These are phyloP conservation scores for Hymenoscyphus repandus DNA, from an alignment of 2,329 filamentous ascomycete genomes.

Conservation along the genomic window DNA sequence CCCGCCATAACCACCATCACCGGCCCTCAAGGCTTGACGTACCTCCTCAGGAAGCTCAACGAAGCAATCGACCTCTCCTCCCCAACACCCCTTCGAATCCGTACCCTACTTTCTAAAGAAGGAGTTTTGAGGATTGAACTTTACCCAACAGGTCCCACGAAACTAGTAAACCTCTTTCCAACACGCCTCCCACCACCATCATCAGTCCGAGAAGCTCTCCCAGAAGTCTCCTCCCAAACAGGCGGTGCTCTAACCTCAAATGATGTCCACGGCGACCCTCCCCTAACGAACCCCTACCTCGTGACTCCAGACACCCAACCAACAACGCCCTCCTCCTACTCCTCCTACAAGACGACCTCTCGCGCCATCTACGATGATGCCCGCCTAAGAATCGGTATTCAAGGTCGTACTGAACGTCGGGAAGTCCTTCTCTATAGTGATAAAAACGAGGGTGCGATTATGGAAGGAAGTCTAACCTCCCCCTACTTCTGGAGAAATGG, in stretches of 20 bases:
- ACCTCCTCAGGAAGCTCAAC: constrained; percentile 37
- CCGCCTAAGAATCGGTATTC: constrained; percentile 55
- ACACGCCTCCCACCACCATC: constrained; percentile 44
- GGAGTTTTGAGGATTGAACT: constrained; percentile 43
- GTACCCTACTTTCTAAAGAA: constrained; percentile 46
- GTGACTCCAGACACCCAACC: constrained; percentile 46
- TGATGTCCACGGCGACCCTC: constrained; percentile 23
- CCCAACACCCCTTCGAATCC: constrained; percentile 43
- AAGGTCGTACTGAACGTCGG: constrained; percentile 39
- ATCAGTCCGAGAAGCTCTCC: constrained; percentile 10
- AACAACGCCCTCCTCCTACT: constrained; percentile 57
- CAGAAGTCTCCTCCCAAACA: constrained; percentile 24
- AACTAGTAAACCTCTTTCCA: constrained; percentile 54
- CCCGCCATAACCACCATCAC: constrained; percentile 40
- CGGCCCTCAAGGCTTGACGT: constrained; percentile 41
- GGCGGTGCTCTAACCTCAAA: constrained; percentile 24
- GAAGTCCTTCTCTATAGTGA: constrained; percentile 74
- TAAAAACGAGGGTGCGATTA: constrained; percentile 52
- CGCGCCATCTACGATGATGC: constrained; percentile 68
- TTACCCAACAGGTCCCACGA: constrained; percentile 34
- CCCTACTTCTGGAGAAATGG: constrained; percentile 72
- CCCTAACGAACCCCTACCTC: constrained; percentile 34
- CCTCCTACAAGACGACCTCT: constrained; percentile 79
- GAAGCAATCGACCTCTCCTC: constrained; percentile 25
- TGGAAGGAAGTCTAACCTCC: constrained; percentile 81